phyloP scores from a whole-genome alignment of 768 basidiomycete genomes.

The Tricholoma sp. region DNA sequence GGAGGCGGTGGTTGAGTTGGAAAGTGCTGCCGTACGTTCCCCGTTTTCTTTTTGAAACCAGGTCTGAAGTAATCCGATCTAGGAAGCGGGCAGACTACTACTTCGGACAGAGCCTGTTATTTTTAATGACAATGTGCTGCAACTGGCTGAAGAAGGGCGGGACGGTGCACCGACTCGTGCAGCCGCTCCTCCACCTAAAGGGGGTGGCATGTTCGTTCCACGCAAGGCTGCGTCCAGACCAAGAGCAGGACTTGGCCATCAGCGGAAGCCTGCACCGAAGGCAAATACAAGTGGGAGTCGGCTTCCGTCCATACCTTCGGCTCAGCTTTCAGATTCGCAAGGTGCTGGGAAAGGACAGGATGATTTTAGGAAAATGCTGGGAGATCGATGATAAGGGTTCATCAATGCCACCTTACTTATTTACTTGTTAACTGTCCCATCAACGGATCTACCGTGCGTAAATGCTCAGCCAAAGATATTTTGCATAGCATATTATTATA shows the following conservation, averaged over 20 bases:
- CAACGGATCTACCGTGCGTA: too few relatives aligned
- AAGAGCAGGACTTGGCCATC: conserved; percentile 64
- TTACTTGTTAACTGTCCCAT: background rate
- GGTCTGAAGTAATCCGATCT: conserved; percentile 1
- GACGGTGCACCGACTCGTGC: conserved; percentile 26
- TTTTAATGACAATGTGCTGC: conserved; percentile 57
- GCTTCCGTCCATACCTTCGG: conserved; percentile 14
- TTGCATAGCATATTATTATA: too few relatives aligned
- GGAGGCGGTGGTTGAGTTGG: conserved; percentile 63
- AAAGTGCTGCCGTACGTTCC: conserved; percentile 50
- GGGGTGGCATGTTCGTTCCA: conserved; percentile 60
- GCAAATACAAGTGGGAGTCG: conserved; percentile 6
- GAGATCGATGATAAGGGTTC: conserved; percentile 12
- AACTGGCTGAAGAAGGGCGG: conserved; percentile 51
- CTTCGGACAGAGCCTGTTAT: conserved; percentile 66
- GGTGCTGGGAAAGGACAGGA: conserved; percentile 58
- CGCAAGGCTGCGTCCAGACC: conserved; percentile 60
- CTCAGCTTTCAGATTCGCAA: conserved; percentile 19
- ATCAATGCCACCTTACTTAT: background rate
- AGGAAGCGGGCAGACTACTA: conserved; percentile 84
- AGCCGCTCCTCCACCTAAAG: conserved; percentile 30
- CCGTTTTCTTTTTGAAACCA: background rate
- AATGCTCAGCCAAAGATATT: too few relatives aligned
- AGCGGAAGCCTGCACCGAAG: conserved; percentile 33
- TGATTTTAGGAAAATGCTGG: conserved; percentile 82